A percentile compares a stretch with the other conserved stretches of the same genome.
phyloP scores from a whole-genome alignment of 306 rosid species.

The Dryas drummondii region DNA sequence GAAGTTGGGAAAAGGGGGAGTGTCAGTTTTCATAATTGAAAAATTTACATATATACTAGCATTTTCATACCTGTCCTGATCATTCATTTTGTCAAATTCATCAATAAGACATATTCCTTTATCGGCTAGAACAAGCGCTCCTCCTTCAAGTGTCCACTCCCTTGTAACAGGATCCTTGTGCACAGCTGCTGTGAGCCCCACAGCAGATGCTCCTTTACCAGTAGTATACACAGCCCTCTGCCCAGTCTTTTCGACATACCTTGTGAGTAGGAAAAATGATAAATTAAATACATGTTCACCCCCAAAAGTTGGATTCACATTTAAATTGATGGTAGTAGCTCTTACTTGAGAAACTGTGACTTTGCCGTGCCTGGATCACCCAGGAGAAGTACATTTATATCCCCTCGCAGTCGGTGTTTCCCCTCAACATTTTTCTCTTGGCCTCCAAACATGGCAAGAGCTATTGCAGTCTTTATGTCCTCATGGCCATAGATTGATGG shows the following conservation, averaged over 20 bases:
- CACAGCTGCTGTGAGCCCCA: constrained; percentile 98
- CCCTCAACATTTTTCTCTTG: constrained; percentile 93
- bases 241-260: constrained; percentile 97
- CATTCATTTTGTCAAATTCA: constrained; percentile 99
- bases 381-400: constrained; percentile 88
- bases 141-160: constrained; percentile 99
- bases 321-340: constrained; percentile 17
- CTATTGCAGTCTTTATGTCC: constrained; percentile 91
- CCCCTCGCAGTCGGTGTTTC: constrained; percentile 86
- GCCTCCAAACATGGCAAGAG: constrained; percentile 99
- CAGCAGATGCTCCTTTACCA: constrained; percentile 99
- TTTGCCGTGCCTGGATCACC: constrained; percentile 99
- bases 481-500: constrained; percentile 97
- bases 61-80: constrained; percentile 81
- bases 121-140: constrained; percentile 98
- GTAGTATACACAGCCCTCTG: constrained; percentile 98
- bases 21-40: constrained; percentile 1
- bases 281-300: constrained; percentile 12
- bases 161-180: constrained; percentile 98
- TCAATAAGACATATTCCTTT: constrained; percentile 97
- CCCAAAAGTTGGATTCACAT: constrained; percentile 2
- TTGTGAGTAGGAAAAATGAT: constrained; percentile 17
- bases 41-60: neutral
- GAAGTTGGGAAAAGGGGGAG: neutral
- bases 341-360: constrained; percentile 97